Base-by-base conservation (phyloP, 164 flowering plant genomes). In the Berberis vulgaris region DNA sequence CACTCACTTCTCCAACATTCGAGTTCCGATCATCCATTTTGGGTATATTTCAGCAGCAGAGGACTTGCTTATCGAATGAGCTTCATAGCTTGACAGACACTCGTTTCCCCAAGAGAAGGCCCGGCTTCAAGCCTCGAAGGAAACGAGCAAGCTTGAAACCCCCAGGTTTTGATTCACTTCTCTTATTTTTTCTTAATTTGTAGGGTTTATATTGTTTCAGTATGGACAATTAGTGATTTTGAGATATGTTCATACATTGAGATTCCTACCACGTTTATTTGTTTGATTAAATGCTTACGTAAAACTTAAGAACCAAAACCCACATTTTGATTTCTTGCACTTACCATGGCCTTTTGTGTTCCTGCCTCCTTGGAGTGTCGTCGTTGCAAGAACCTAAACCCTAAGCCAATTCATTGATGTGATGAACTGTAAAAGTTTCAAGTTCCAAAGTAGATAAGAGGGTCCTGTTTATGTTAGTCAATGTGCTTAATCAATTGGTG, bases 101-200 rank as follows among this genome's bases (percentile, higher is more conserved):
- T 45, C 84, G 96, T 46, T 74, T 71, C 59, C 96, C 96, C 2
- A 89, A 89, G 76, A 75, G 96, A 62, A 72, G 91, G 43, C 98
- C 95, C 44, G 66, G 76, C 49, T 57, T 61, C 39, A 77, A 73
- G 50, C 73, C 84, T 49, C 81, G 84, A 46, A 80, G 86, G 13
- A 92, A 89, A 66, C 71, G 98, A 57, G 82, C 89, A 57, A 80
- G 81, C 75, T 60, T 84, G 50, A 85, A 66, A 74, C 96, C 96
- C 41, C 80, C 86, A 75, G 92, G 95, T 86, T 59, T 54, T 54
- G 57, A 6, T 54, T 54, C 13, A 2, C 26, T n/a, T n/a, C 26
- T 5, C 13, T 2, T 54, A 9, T 2, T 54, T 0, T 8, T 8
- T 8, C 40, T 54, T n/a, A n/a, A 54, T n/a, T 54, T 54, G 9